phyloP scores from a whole-genome alignment of 176 grass and related monocot species.

The Saccharum officinarum region DNA sequence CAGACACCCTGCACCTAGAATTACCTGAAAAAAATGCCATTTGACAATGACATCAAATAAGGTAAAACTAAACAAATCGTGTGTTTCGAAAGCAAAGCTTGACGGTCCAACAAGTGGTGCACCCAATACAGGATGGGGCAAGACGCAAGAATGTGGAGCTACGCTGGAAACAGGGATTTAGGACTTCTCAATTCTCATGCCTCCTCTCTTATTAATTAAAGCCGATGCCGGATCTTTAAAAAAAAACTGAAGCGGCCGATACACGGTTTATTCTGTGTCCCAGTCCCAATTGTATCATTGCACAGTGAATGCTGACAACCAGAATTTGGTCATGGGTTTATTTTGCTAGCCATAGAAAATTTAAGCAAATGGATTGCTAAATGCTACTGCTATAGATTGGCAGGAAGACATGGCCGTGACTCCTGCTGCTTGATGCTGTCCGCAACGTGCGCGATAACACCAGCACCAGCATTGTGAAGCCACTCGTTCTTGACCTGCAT shows the following conservation, averaged over 20 bases:
- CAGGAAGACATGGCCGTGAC: slow-evolving; percentile 33
- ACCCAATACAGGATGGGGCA: too few species aligned
- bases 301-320: neutral
- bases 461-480: slow-evolving; percentile 74
- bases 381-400: slow-evolving; percentile 46
- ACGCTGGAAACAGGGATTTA: too few species aligned
- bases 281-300: neutral
- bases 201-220: too few species aligned
- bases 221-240: too few species aligned
- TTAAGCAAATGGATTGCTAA: neutral
- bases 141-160: too few species aligned
- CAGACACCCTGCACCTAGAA: too few species aligned
- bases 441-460: slow-evolving; percentile 66
- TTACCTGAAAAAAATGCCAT: neutral
- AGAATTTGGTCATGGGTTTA: neutral
- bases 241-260: neutral
- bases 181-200: too few species aligned
- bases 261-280: neutral
- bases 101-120: too few species aligned
- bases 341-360: neutral
- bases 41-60: neutral
- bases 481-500: slow-evolving; percentile 80
- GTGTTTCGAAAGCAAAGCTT: too few species aligned
- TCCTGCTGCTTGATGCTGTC: slow-evolving; percentile 71
- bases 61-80: neutral